Percentiles rank a stretch among this genome's conserved stretches.
Conservation (phyloP, 106 monocot species). For the Agapanthus africanus region DNA sequence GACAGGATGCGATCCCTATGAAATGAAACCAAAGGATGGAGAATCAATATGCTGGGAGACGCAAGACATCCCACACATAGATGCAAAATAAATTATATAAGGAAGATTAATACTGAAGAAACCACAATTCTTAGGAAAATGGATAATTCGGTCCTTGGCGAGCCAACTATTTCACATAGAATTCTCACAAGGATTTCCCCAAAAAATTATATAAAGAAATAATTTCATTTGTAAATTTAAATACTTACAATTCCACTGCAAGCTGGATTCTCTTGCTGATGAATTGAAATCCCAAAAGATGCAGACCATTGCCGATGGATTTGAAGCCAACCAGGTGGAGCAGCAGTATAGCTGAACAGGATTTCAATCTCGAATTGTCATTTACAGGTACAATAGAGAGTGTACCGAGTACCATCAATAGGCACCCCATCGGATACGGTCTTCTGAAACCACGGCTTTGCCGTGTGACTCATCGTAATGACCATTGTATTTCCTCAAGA, state of each 20-base stretch:
- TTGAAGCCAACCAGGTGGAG: background rate
- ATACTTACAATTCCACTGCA: constrained; percentile 3
- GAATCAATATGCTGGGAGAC: too few relatives aligned
- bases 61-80: too few relatives aligned
- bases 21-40: too few relatives aligned
- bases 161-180: background rate
- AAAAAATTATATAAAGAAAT: background rate
- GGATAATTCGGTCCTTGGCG: background rate
- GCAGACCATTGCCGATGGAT: background rate
- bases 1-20: too few relatives aligned
- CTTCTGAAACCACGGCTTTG: background rate
- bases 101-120: background rate
- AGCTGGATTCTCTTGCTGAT: background rate
- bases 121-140: background rate
- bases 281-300: background rate
- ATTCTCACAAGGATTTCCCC: background rate
- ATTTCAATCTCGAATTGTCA: background rate
- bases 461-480: constrained; percentile 41
- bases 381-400: background rate
- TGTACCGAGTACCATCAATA: background rate
- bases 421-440: background rate
- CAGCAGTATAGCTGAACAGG: background rate
- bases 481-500: constrained; percentile 87
- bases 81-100: too few relatives aligned
- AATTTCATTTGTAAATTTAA: background rate